Evolutionary conservation across 2,329 filamentous ascomycete genomes (phyloP).

Genomic region (Hysterium pulicare): DNA sequence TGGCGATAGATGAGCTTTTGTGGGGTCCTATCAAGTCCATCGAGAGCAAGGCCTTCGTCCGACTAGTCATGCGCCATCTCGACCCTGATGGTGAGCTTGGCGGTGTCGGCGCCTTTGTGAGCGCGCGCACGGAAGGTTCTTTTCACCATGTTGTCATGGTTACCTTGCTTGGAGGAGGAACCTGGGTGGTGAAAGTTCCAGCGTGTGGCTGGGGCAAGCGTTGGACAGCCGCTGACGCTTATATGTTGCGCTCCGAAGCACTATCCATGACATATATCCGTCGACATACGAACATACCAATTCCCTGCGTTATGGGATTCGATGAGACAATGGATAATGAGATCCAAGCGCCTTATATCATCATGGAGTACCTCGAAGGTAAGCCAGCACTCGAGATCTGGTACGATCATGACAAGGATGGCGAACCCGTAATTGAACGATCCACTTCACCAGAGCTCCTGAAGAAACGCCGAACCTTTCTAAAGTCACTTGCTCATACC

Average conservation of each 20-base stretch:
- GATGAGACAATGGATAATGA: constrained; percentile 11
- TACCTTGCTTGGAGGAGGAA: neutral
- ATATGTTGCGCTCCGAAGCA: constrained; percentile 10
- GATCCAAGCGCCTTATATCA: constrained; percentile 16
- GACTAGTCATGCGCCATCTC: neutral
- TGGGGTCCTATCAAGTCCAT: too few relatives aligned
- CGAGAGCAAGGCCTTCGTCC: neutral
- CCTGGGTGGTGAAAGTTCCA: constrained; percentile 2
- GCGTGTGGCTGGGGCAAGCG: neutral
- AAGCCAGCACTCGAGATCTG: constrained; percentile 11
- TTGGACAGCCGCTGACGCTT: constrained; percentile 9
- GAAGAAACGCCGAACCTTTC: constrained; percentile 3
- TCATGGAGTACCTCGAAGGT: constrained; percentile 16
- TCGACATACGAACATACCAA: constrained; percentile 8
- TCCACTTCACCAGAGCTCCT: neutral
- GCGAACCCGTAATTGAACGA: neutral
- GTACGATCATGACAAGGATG: constrained; percentile 6
- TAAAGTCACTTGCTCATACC: constrained; percentile 2
- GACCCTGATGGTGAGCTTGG: neutral
- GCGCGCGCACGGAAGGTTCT: constrained; percentile 4
- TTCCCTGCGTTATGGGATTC: constrained; percentile 15
- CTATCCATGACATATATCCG: constrained; percentile 11
- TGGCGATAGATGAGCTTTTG: too few relatives aligned
- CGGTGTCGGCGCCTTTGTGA: neutral
- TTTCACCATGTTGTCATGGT: constrained; percentile 11